phyloP scores from a whole-genome alignment of 495 filamentous ascomycete genomes.

The Chaetomidium leptoderma region DNA sequence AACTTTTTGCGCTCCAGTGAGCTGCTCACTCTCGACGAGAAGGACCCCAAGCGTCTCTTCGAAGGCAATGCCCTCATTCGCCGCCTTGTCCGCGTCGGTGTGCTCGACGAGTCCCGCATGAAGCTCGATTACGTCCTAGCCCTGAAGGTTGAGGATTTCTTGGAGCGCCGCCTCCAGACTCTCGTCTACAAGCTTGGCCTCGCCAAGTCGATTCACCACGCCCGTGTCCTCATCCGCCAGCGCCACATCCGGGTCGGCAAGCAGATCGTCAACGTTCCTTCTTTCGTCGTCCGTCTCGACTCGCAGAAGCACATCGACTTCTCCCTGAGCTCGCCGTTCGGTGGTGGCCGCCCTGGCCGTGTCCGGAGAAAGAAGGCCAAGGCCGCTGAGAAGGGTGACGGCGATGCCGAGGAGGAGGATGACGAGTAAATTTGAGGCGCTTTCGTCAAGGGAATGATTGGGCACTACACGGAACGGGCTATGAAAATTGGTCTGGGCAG shows the following conservation, averaged over 20 bases:
- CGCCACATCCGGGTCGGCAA: conserved; percentile 99
- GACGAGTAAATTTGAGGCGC: conserved; percentile 61
- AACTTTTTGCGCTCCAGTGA: conserved; percentile 56
- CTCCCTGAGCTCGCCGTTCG: conserved; percentile 92
- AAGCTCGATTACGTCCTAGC: conserved; percentile 99
- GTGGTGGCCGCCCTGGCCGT: conserved; percentile 93
- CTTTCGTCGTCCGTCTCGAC: conserved; percentile 98
- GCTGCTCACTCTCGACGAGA: conserved; percentile 99
- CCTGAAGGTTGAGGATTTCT: conserved; percentile 96
- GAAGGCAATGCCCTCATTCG: conserved; percentile 99
- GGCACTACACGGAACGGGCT: conserved; percentile 35
- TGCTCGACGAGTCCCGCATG: conserved; percentile 99
- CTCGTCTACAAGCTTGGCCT: conserved; percentile 99
- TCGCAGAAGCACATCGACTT: conserved; percentile 99
- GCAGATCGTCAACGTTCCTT: conserved; percentile 99
- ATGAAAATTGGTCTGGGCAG: conserved; percentile 37
- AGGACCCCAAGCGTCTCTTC: conserved; percentile 99
- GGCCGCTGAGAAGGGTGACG: conserved; percentile 87
- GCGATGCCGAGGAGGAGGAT: conserved; percentile 78
- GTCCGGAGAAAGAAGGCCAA: conserved; percentile 98
- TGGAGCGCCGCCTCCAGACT: conserved; percentile 98
- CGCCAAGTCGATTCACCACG: conserved; percentile 99
- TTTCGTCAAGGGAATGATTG: conserved; percentile 26
- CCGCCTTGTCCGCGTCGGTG: conserved; percentile 98
- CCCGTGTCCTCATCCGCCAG: conserved; percentile 98